Base-by-base conservation (phyloP, 23 red algal species). In the Gracilaria caudata region DNA sequence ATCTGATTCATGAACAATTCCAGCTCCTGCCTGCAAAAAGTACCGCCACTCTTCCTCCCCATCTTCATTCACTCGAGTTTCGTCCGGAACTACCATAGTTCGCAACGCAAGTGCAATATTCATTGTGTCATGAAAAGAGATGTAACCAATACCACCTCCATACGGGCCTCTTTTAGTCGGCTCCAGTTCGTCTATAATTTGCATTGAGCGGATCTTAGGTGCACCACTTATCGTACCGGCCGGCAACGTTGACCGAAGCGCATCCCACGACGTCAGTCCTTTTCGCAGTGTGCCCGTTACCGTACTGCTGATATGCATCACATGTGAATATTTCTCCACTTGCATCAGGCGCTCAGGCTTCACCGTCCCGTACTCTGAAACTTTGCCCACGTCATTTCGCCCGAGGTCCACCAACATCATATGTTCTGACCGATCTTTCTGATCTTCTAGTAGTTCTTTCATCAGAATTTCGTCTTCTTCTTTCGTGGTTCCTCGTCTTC, bases 321-420 rank as follows among this genome's bases (percentile, higher is more conserved):
- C 97, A 80, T 99, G 92, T 45, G 88, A 93, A 81, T 96, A 99
- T 29, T 88, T 84, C 82, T 99, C 97, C 33, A 99, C 87, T 87
- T 96, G 86, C 89, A 99, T 95, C 41, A 99, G 66, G 6, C 65
- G 64, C 43, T 86, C 83, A 30, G 90, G 81, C n/a, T 92, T 86
- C 51, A 99, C 97, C 8, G 93, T 86, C 36, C 97, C 97, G 45
- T 95, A 94, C 29, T 64, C 83, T 30, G 90, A 75, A 16, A 99
- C 93, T 51, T 83, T 92, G 37, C 97, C 97, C 1, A 99, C 93
- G 68, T 99, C 97, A 65, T 99, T 99, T 17, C 97, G 89, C 16
- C 97, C 97, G 9, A 99, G 91, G 91, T 99, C 97, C 29, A 99
- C 97, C 78, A 99, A 81, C 97, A 99, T 99, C 68, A 94, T 92